phyloP scores from a whole-genome alignment of 345 rosid species.

The Gossypium sturtianum region DNA sequence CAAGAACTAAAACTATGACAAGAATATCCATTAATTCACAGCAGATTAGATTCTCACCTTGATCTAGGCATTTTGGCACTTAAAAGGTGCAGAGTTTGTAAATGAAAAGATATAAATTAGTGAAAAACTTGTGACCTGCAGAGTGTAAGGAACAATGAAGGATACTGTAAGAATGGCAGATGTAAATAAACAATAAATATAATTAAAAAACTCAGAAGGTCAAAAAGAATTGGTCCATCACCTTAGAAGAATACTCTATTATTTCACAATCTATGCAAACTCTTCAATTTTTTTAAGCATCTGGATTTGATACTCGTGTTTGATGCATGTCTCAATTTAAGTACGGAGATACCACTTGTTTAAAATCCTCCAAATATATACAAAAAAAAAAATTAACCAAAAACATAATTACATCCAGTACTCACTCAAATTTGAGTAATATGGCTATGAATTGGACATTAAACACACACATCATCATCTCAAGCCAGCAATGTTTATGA shows the following conservation, averaged over 20 bases:
- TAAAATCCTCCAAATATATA: no score
- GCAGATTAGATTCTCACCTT: not conserved
- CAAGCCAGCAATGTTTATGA: not conserved
- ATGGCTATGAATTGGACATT: no score
- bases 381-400: no score
- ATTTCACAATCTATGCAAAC: no score
- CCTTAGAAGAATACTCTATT: not conserved
- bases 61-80: not conserved
- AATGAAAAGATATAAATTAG: not conserved
- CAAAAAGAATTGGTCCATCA: not conserved
- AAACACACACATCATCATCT: not conserved
- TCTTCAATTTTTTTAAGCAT: no score
- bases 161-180: not conserved
- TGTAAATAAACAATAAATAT: not conserved
- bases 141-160: constrained; percentile 3
- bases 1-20: no score
- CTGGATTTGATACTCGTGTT: no score
- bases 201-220: not conserved
- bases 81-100: not conserved
- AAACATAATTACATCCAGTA: no score
- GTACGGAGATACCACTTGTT: no score
- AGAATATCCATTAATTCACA: no score
- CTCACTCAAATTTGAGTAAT: no score
- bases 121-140: constrained; percentile 26
- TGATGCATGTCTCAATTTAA: no score